Conservation (phyloP, 2,329 filamentous ascomycete species). For the Cyphellophora europaea region DNA sequence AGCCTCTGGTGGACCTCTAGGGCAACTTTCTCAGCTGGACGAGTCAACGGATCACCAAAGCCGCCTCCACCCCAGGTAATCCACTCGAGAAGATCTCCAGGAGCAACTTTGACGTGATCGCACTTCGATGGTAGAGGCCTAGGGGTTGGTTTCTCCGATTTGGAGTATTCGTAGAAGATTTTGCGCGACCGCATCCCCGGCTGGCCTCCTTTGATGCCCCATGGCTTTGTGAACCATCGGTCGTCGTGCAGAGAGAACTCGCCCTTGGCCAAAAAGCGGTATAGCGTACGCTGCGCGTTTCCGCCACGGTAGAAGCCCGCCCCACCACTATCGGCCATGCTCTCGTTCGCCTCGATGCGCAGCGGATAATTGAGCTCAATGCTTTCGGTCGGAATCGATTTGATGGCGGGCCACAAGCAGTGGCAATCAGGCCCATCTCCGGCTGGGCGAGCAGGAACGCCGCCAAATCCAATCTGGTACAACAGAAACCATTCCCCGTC, state of each 20-base stretch:
- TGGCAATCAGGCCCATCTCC: slow-evolving; percentile 43
- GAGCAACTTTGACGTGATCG: slow-evolving; percentile 37
- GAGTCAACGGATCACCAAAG: slow-evolving; percentile 36
- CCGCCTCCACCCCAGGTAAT: slow-evolving; percentile 43
- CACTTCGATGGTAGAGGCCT: slow-evolving; percentile 34
- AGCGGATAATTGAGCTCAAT: slow-evolving; percentile 41
- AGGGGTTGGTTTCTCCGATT: slow-evolving; percentile 21
- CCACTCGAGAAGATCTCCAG: slow-evolving; percentile 40
- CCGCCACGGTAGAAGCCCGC: slow-evolving; percentile 39
- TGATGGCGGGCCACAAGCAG: slow-evolving; percentile 42
- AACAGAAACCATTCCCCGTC: slow-evolving; percentile 40
- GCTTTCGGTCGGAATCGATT: slow-evolving; percentile 40
- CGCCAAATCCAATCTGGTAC: slow-evolving; percentile 43
- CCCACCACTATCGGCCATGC: slow-evolving; percentile 39
- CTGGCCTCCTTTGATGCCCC: slow-evolving; percentile 38
- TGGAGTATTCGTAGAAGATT: slow-evolving; percentile 32
- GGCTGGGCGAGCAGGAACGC: slow-evolving; percentile 37
- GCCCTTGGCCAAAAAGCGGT: slow-evolving; percentile 36
- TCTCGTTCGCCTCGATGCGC: slow-evolving; percentile 39
- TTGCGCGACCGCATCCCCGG: slow-evolving; percentile 36
- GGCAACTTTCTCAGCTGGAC: slow-evolving; percentile 34
- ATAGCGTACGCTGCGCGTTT: slow-evolving; percentile 39
- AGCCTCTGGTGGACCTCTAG: slow-evolving; percentile 36
- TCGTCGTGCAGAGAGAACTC: slow-evolving; percentile 41
- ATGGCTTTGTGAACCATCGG: slow-evolving; percentile 40